Percentiles rank a stretch among this genome's conserved stretches.
Conservation (phyloP, 176 grass and related monocot species). For the Typha latifolia region DNA sequence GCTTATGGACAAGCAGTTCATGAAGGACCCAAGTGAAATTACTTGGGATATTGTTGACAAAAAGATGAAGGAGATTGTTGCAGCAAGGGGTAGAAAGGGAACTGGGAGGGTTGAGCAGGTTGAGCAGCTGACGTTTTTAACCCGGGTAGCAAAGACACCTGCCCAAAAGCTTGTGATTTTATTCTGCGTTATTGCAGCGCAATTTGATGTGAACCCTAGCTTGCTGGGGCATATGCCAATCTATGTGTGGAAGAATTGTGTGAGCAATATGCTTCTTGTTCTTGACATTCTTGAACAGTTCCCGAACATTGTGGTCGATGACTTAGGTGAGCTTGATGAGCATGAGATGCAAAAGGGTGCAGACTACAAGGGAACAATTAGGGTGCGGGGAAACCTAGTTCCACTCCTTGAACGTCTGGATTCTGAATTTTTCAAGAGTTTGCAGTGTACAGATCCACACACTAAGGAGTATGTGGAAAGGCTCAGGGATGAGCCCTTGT, state of each 20-base stretch:
- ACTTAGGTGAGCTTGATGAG: conserved; percentile 55
- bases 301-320: conserved; percentile 85
- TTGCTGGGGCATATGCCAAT: conserved; percentile 94
- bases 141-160: conserved; percentile 81
- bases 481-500: conserved; percentile 82
- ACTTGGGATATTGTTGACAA: conserved; percentile 92
- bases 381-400: conserved; percentile 75
- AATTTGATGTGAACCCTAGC: conserved; percentile 96
- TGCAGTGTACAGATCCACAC: conserved; percentile 75
- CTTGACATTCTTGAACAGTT: conserved; percentile 90
- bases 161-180: conserved; percentile 92
- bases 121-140: conserved; percentile 86
- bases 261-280: conserved; percentile 72
- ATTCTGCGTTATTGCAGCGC: conserved; percentile 85
- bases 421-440: conserved; percentile 84
- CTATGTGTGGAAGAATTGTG: conserved; percentile 88
- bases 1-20: conserved; percentile 69
- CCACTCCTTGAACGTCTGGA: conserved; percentile 84
- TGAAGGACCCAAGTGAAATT: conserved; percentile 92
- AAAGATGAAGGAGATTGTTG: conserved; percentile 85
- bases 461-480: conserved; percentile 91
- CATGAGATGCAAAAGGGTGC: conserved; percentile 70
- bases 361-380: conserved; percentile 58
- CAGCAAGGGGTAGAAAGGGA: conserved; percentile 85
- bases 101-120: conserved; percentile 90